These are phyloP conservation scores for Trichosporon ovoides DNA, from an alignment of 1,284 basidiomycete genomes.

Conservation along the genomic window DNA sequence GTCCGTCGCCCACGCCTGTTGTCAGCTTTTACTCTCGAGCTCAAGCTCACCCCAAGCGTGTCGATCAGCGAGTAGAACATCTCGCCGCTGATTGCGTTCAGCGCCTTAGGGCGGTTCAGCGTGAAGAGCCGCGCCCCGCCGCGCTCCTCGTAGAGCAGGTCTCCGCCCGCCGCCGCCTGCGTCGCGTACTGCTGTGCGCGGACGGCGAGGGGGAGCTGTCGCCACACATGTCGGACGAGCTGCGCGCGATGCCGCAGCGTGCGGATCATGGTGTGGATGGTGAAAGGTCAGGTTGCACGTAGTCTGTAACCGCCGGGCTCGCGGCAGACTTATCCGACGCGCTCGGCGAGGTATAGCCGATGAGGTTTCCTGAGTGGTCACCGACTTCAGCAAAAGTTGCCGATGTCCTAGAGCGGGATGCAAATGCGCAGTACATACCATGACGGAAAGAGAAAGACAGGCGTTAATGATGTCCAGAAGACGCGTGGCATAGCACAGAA, in stretches of 20 bases:
- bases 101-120: constrained; percentile 67
- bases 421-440: too few species aligned
- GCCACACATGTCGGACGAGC: neutral
- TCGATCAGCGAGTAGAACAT: constrained; percentile 72
- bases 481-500: too few species aligned
- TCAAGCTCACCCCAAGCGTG: constrained; percentile 26
- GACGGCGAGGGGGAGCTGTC: neutral
- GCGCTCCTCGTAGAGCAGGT: constrained; percentile 4
- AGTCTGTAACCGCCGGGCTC: too few species aligned
- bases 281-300: neutral
- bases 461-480: too few species aligned
- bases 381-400: too few species aligned
- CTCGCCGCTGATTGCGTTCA: constrained; percentile 76
- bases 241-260: neutral
- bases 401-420: too few species aligned
- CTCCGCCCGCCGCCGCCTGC: neutral
- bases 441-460: too few species aligned
- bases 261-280: neutral
- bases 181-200: neutral
- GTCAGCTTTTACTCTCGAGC: constrained; percentile 55
- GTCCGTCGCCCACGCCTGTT: constrained; percentile 51
- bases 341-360: too few species aligned
- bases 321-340: too few species aligned
- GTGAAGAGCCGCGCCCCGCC: constrained; percentile 9
- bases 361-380: too few species aligned